Conservation (phyloP, 31 red algal genomes). For the Odonthalia washingtoniensis region DNA sequence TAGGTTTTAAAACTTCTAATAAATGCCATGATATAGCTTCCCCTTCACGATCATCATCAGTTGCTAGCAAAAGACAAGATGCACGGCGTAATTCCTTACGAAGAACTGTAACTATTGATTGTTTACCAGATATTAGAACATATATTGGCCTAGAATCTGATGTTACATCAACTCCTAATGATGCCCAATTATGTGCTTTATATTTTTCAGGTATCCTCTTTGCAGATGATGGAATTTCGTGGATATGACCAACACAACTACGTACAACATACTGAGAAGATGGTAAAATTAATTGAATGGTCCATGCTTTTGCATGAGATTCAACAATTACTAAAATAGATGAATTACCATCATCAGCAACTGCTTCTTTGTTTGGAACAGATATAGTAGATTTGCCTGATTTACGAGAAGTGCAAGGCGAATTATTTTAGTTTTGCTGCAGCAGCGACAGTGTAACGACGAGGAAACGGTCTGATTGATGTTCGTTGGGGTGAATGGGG, state of each 20-base stretch:
- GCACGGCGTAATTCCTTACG: slow-evolving; percentile 51
- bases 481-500: too few relatives aligned
- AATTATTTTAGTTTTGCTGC: too few relatives aligned
- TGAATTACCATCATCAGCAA: too few relatives aligned
- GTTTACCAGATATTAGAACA: slow-evolving; percentile 73
- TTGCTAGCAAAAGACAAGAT: slow-evolving; percentile 84
- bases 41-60: slow-evolving; percentile 98
- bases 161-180: slow-evolving; percentile 92
- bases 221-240: slow-evolving; percentile 88
- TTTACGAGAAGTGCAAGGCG: too few relatives aligned
- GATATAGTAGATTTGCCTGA: too few relatives aligned
- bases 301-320: slow-evolving; percentile 92
- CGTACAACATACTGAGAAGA: slow-evolving; percentile 64
- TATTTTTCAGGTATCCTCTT: slow-evolving; percentile 84
- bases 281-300: slow-evolving; percentile 84
- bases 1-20: slow-evolving; percentile 84
- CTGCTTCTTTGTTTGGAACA: too few relatives aligned
- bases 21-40: slow-evolving; percentile 99
- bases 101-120: slow-evolving; percentile 66
- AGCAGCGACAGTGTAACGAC: too few relatives aligned
- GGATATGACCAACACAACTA: slow-evolving; percentile 92
- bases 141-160: slow-evolving; percentile 92
- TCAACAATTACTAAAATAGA: slow-evolving; percentile 93
- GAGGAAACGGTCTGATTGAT: too few relatives aligned
- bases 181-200: slow-evolving; percentile 79